phyloP scores from a whole-genome alignment of 2,329 filamentous ascomycete species.

The Hortaea werneckii region DNA sequence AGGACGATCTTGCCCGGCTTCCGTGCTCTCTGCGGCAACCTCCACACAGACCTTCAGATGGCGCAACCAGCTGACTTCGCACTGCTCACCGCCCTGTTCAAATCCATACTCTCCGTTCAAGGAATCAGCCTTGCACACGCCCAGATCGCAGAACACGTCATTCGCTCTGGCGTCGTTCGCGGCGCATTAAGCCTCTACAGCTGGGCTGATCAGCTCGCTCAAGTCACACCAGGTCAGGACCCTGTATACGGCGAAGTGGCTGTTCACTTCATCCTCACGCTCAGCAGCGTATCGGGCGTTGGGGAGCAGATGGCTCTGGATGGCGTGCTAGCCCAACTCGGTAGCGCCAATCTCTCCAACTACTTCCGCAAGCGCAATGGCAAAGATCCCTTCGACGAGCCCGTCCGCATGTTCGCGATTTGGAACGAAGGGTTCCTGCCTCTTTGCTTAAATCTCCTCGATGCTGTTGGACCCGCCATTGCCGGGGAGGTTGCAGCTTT shows the following conservation, averaged over 20 bases:
- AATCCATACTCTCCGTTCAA: constrained; percentile 70
- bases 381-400: constrained; percentile 70
- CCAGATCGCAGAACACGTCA: constrained; percentile 38
- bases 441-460: constrained; percentile 76
- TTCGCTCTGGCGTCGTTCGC: constrained; percentile 59
- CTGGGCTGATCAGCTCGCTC: constrained; percentile 76
- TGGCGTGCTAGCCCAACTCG: constrained; percentile 68
- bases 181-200: constrained; percentile 82
- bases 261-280: constrained; percentile 74
- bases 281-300: constrained; percentile 69
- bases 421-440: constrained; percentile 86
- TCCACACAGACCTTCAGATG: constrained; percentile 49
- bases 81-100: constrained; percentile 77
- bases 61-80: constrained; percentile 65
- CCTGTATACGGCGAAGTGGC: constrained; percentile 91
- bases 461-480: constrained; percentile 68
- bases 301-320: constrained; percentile 88
- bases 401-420: constrained; percentile 66
- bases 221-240: constrained; percentile 61
- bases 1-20: constrained; percentile 73
- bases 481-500: constrained; percentile 79
- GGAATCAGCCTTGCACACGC: constrained; percentile 49
- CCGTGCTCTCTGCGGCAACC: constrained; percentile 64
- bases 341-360: constrained; percentile 67
- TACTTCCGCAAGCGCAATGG: constrained; percentile 59